A percentile compares a stretch with the other conserved stretches of the same genome.
These are phyloP conservation scores for Malus orientalis DNA, from an alignment of 306 rosid species.

Conservation along the genomic window DNA sequence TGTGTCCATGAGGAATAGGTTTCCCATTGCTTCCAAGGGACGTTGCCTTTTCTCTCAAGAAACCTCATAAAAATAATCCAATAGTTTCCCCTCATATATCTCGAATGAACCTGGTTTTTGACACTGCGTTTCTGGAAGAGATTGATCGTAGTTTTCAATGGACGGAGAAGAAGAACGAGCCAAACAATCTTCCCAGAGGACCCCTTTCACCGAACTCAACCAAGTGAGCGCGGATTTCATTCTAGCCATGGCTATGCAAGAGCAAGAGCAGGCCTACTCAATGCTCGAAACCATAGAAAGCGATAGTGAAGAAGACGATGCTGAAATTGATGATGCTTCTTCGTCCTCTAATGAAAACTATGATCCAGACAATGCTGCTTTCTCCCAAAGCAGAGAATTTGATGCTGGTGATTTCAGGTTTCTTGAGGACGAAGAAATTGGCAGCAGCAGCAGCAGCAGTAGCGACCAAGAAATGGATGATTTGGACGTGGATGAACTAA, in stretches of 20 bases:
- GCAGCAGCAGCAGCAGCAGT: conserved; percentile 12
- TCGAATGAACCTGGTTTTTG: background rate
- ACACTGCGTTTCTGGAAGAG: background rate
- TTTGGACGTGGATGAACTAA: conserved; percentile 49
- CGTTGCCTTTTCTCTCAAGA: conserved; percentile 38
- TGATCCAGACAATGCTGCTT: conserved; percentile 14
- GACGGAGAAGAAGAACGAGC: conserved; percentile 37
- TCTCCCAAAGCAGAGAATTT: conserved; percentile 25
- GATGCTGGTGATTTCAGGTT: conserved; percentile 29
- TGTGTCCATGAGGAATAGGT: conserved; percentile 27
- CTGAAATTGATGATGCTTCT: conserved; percentile 16
- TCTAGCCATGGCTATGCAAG: conserved; percentile 53
- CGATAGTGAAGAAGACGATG: conserved; percentile 24
- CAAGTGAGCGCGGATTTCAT: conserved; percentile 47
- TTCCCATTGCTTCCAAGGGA: conserved; percentile 52
- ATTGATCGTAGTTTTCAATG: conserved; percentile 27
- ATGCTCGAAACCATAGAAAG: conserved; percentile 48
- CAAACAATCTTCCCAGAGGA: conserved; percentile 45
- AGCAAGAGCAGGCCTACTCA: conserved; percentile 40
- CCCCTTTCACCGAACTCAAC: conserved; percentile 42
- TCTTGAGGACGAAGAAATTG: conserved; percentile 28
- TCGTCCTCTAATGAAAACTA: conserved; percentile 1
- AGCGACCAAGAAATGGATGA: conserved; percentile 34
- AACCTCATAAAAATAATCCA: conserved; percentile 13
- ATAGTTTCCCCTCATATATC: conserved; percentile 25